Base-by-base conservation (phyloP, 352 stramenopile genomes). In the Globisporangium perplexum region DNA sequence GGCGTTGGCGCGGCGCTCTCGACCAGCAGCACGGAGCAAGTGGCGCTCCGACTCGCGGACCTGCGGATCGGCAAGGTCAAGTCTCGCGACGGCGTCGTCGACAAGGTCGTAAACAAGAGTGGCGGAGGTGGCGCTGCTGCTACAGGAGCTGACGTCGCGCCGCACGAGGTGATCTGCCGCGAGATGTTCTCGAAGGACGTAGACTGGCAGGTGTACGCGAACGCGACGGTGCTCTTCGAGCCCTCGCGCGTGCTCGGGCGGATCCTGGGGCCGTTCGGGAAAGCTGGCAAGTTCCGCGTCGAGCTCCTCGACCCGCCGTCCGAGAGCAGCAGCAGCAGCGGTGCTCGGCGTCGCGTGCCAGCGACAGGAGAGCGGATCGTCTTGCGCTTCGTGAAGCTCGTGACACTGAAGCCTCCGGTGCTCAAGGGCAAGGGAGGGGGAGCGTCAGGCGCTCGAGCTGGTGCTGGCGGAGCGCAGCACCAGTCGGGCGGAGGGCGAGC, bases 171-270 rank as follows among this genome's bases (percentile, higher is more conserved):
- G 10, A 75, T 93, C 23, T 80, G 74, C 12, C 74, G 72, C 7
- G 80, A 90, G 26, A 78, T 95, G 73, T 90, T 93, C 41, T 66
- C 69, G 2, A 95, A 90, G 38, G 70, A 88, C 48, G 77, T 84
- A 1, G 83, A 83, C 55, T 83, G 83, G 68, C 65, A 60, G 10
- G 71, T 90, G 18, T 95, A 88, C 59, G 55, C 68, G 3, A 66
- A 58, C 17, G 62, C 56, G 4, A 59, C 62, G 0, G 74, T 95
- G 41, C 53, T 88, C 22, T 86, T 88, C 4, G 56, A 72, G 23
- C 41, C 62, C 26, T 63, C 63, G 0, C 59, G 58, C 1, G 35
- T 46, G 17, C 60, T 91, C 0, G 83, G 81, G 1, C 65, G 41
- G 4, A 84, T 93, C 45, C 41, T 86, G 2, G 78, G 72, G 6